These are phyloP conservation scores for Hypoxylon sp. DNA, from an alignment of 2,329 filamentous ascomycete genomes.

Conservation along the genomic window DNA sequence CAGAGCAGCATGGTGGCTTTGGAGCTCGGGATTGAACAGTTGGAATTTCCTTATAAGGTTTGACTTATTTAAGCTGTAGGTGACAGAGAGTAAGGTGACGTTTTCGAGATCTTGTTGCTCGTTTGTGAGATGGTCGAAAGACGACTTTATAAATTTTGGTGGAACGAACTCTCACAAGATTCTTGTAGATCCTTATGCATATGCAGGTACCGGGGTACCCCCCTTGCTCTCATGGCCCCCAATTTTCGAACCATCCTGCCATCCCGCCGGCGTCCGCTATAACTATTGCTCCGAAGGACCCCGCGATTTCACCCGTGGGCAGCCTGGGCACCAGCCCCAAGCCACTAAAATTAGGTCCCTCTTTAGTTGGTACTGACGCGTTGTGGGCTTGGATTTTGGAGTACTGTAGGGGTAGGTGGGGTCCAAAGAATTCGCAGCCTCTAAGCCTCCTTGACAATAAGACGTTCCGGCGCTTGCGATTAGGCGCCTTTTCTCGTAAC, in stretches of 20 bases:
- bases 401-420: too few species aligned
- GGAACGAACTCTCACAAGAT: constrained; percentile 6
- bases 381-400: too few species aligned
- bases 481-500: too few species aligned
- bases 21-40: constrained; percentile 8
- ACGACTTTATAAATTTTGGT: constrained; percentile 37
- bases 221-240: too few species aligned
- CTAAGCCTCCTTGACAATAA: too few species aligned
- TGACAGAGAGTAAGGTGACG: not conserved
- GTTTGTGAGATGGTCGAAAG: not conserved
- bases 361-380: too few species aligned
- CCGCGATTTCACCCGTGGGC: constrained; percentile 13
- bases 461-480: too few species aligned
- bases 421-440: too few species aligned
- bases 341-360: not conserved
- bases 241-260: not conserved
- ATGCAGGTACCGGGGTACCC: too few species aligned
- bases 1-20: constrained; percentile 69
- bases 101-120: not conserved
- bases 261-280: constrained; percentile 39
- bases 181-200: too few species aligned
- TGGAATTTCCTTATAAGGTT: not conserved
- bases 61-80: not conserved
- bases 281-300: constrained; percentile 33
- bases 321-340: too few species aligned